Conservation (phyloP, 257 asterid genomes). For the Solanum infundibuliforme region DNA sequence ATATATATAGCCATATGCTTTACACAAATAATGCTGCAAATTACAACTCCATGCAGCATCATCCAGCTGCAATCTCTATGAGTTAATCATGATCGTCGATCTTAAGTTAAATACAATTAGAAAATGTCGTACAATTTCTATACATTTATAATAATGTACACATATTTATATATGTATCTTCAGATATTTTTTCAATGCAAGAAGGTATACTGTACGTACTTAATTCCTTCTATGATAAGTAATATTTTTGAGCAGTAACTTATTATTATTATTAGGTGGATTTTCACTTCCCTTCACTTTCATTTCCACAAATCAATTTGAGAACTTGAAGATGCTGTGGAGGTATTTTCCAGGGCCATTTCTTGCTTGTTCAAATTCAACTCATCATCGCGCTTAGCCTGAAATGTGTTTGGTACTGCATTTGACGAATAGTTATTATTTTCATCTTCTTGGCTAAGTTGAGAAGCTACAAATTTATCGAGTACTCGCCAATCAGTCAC, state of each 20-base stretch:
- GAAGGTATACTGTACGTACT: neutral
- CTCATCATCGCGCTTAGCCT: neutral
- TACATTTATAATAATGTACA: neutral
- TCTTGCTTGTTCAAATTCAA: conserved; percentile 17
- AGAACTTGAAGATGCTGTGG: conserved; percentile 40
- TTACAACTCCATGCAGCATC: neutral
- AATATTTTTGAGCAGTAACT: neutral
- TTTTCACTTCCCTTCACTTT: neutral
- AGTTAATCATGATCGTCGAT: neutral
- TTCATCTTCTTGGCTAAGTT: conserved; percentile 61
- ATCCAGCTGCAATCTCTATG: neutral
- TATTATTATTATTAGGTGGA: neutral
- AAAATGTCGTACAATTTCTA: neutral
- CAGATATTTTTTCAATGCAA: neutral
- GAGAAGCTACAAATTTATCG: conserved; percentile 81
- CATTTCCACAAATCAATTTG: conserved; percentile 54
- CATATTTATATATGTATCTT: neutral
- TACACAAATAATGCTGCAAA: neutral
- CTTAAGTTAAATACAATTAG: neutral
- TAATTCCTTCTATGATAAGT: neutral
- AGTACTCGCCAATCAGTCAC: conserved; percentile 76
- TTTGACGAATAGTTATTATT: conserved; percentile 23
- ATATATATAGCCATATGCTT: neutral
- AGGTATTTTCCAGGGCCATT: conserved; percentile 28
- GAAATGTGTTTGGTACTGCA: neutral